These are phyloP conservation scores for Stephania japonica DNA, from an alignment of 164 flowering plant genomes.

Conservation along the genomic window DNA sequence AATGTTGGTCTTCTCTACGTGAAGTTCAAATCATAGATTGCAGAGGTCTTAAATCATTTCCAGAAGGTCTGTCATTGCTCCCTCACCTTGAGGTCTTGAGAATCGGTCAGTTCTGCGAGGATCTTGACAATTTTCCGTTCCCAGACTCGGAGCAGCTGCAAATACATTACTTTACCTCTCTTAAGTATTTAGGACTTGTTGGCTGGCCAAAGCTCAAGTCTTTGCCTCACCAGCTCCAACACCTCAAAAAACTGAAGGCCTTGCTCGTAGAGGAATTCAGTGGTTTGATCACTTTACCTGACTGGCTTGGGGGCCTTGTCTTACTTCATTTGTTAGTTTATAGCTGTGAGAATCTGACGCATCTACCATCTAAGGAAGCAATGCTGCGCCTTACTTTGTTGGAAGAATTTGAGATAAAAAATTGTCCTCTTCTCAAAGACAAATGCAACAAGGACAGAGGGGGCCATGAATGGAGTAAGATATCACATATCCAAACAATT, in stretches of 20 bases:
- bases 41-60: conserved; percentile 2
- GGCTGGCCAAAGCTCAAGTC: neutral
- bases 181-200: neutral
- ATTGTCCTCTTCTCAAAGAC: neutral
- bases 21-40: neutral
- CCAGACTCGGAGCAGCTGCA: neutral
- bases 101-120: neutral
- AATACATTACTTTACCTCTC: neutral
- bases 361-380: conserved; percentile 9
- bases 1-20: neutral
- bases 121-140: neutral
- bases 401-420: neutral
- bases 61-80: neutral
- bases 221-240: conserved; percentile 10
- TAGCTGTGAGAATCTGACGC: conserved; percentile 13
- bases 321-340: conserved; percentile 13
- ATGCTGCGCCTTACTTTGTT: neutral
- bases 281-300: conserved; percentile 17
- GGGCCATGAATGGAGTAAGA: too few species aligned
- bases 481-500: too few species aligned
- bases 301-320: conserved; percentile 12
- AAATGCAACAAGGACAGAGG: too few species aligned
- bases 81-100: neutral
- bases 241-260: neutral
- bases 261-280: conserved; percentile 1